Evolutionary conservation across 2,329 filamentous ascomycete species (phyloP), one percentile per base, ranked within the genome.

Genomic region (Passalora sequoiae): DNA sequence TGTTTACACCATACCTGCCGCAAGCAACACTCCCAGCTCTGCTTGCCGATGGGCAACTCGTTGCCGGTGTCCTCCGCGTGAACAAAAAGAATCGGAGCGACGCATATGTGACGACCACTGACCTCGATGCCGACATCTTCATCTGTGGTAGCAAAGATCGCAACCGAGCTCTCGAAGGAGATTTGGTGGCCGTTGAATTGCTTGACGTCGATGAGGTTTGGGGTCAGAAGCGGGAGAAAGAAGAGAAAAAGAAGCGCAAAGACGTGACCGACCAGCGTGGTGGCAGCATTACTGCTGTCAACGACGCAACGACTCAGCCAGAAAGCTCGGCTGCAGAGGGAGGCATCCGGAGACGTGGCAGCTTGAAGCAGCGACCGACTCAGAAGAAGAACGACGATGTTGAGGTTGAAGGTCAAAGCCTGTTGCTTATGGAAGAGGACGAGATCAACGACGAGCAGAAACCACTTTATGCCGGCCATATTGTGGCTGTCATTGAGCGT

Each of bases 381-480:
- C 92, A 98, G 70, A 98, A 98, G 81, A 98, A 98, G 80, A 98
- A 98, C 53, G 92, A 98, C 56, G 92, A 98, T 65, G 92, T 98
- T 19, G 92, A 98, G 68, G 92, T 98, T 20, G 92, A 98, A 66
- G 92, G 92, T 19, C 92, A 98, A 68, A 97, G 91, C 65, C 77
- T 98, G 45, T 81, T 98, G 16, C 80, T 98, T 13, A 92, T 97
- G 53, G 92, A 98, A 63, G 92, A 98, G 64, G 92, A 98, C 65
- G 92, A 98, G 66, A 96, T 98, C 68, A 97, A 87, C 58, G 92
- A 98, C 61, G 92, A 97, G 64, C 86, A 94, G 66, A 98, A 98
- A 72, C 92, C 92, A 8, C 76, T 98, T 5, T 98, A 96, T 62
- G 92, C 92, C 47, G 92, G 92, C 30, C 92, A 98, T 62, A 86